phyloP scores from a whole-genome alignment of 495 filamentous ascomycete genomes.

The Tuber brumale region DNA sequence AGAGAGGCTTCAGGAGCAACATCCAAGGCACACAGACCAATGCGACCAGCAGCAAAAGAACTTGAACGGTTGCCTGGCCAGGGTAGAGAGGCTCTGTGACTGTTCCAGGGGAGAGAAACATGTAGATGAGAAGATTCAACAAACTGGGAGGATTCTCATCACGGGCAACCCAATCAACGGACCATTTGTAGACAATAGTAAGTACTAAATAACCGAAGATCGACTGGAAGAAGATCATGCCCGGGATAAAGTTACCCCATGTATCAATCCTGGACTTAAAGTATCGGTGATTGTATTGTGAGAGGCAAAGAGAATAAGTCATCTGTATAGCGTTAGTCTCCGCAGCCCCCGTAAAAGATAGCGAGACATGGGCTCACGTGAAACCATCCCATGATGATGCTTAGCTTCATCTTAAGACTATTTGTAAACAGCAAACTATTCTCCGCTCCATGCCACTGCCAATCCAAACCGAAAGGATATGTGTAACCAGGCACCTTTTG shows the following conservation, averaged over 20 bases:
- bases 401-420: slow-evolving; percentile 99
- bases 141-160: slow-evolving; percentile 69
- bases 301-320: slow-evolving; percentile 93
- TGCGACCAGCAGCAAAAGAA: slow-evolving; percentile 73
- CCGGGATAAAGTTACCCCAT: slow-evolving; percentile 92
- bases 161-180: slow-evolving; percentile 70
- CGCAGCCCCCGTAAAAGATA: background rate
- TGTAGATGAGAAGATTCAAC: slow-evolving; percentile 98
- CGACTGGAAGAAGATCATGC: slow-evolving; percentile 98
- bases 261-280: slow-evolving; percentile 93
- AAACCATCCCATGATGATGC: slow-evolving; percentile 88
- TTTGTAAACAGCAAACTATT: slow-evolving; percentile 92
- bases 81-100: slow-evolving; percentile 64
- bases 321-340: slow-evolving; percentile 50
- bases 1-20: slow-evolving; percentile 91
- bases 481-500: slow-evolving; percentile 59
- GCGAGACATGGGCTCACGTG: slow-evolving; percentile 53
- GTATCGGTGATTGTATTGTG: slow-evolving; percentile 85
- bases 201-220: slow-evolving; percentile 97
- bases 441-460: slow-evolving; percentile 91
- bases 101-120: slow-evolving; percentile 85
- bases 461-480: slow-evolving; percentile 94
- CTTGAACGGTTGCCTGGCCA: slow-evolving; percentile 69
- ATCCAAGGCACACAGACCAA: slow-evolving; percentile 80
- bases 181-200: slow-evolving; percentile 95